Evolutionary conservation across 1,139 yeast species (phyloP).

Genomic region (Hansenula sp.): DNA sequence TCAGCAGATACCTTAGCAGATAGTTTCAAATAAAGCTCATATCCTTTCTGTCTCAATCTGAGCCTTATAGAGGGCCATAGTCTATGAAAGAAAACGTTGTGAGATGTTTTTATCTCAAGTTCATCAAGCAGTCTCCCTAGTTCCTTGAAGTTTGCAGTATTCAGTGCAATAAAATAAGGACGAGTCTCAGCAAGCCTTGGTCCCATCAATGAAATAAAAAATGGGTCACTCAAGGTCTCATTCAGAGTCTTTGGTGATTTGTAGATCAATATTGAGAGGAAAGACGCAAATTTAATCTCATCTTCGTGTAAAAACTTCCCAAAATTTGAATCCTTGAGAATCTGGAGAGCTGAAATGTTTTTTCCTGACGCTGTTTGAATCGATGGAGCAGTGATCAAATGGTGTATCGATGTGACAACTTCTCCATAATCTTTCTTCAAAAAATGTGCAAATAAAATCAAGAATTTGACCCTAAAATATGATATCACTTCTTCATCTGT

Average conservation of each 20-base stretch:
- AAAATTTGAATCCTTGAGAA: slow-evolving; percentile 14
- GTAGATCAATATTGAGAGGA: slow-evolving; percentile 17
- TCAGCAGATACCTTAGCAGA: slow-evolving; percentile 16
- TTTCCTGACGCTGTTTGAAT: slow-evolving; percentile 15
- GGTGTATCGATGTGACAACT: slow-evolving; percentile 10
- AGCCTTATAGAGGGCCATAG: slow-evolving; percentile 18
- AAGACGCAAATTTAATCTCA: slow-evolving; percentile 18
- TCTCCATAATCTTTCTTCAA: slow-evolving; percentile 16
- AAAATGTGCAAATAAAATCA: slow-evolving; percentile 17
- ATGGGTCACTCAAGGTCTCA: slow-evolving; percentile 11
- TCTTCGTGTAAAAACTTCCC: slow-evolving; percentile 17
- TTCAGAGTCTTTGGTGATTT: slow-evolving; percentile 14
- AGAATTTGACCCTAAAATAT: slow-evolving; percentile 20
- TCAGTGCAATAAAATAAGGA: slow-evolving; percentile 13
- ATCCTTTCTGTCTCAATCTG: slow-evolving; percentile 19
- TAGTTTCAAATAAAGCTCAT: slow-evolving; percentile 19
- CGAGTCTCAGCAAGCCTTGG: slow-evolving; percentile 10
- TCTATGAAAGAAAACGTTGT: slow-evolving; percentile 11
- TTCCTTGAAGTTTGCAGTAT: slow-evolving; percentile 16
- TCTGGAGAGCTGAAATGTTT: slow-evolving; percentile 14
- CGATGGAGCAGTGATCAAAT: slow-evolving; percentile 11
- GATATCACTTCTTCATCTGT: slow-evolving; percentile 17
- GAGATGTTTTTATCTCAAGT: slow-evolving; percentile 4
- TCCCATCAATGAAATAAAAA: slow-evolving; percentile 17
- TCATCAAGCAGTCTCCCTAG: slow-evolving; percentile 12